Conservation (phyloP, 192 early-diverging fungal genomes). For the Coemansia sp. region DNA sequence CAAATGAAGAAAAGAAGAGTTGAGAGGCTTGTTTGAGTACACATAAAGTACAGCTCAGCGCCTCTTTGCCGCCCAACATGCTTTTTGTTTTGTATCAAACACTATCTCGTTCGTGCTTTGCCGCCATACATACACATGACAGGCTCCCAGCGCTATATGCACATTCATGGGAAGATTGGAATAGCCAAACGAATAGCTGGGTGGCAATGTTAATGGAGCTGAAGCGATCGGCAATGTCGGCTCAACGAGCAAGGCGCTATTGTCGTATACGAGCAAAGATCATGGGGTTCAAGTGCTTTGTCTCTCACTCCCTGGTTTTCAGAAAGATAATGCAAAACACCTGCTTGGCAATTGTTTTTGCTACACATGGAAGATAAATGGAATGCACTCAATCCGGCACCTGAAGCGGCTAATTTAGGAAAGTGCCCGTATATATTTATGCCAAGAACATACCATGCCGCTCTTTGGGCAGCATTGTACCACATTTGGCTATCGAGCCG, state of each 20-base stretch:
- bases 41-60: background rate
- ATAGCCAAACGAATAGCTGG: background rate
- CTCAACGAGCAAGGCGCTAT: background rate
- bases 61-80: background rate
- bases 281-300: background rate
- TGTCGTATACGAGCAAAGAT: background rate
- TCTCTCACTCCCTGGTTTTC: background rate
- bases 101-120: background rate
- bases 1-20: background rate
- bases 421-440: background rate
- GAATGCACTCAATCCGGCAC: background rate
- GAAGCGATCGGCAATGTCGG: conserved; percentile 1
- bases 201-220: background rate
- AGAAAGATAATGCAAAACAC: background rate
- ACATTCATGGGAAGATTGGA: background rate
- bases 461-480: background rate
- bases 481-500: background rate
- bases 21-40: background rate
- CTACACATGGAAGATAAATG: background rate
- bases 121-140: background rate
- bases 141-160: background rate
- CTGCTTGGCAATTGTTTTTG: background rate
- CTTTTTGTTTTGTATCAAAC: background rate
- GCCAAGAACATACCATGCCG: background rate
- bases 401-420: too few relatives aligned